Conservation (phyloP, 352 stramenopile genomes). For the Pythium sukuiense region DNA sequence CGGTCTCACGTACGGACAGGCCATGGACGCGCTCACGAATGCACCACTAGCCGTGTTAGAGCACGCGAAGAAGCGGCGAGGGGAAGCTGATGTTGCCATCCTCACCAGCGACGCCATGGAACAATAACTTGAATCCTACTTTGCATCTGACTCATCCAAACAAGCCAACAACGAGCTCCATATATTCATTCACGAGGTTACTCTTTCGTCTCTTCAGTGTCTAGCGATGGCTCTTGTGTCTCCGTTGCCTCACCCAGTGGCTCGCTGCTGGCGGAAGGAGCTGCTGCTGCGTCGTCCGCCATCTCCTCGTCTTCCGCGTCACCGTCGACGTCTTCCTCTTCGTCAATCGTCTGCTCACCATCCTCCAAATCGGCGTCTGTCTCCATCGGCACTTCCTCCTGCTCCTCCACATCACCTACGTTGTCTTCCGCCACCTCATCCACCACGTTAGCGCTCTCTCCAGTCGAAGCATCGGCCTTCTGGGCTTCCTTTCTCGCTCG, state of each 20-base stretch:
- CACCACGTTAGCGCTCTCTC: not conserved
- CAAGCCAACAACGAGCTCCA: not conserved
- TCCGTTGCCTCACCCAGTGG: conserved; percentile 19
- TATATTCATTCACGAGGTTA: conserved; percentile 4
- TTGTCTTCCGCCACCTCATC: not conserved
- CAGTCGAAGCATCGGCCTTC: conserved; percentile 7
- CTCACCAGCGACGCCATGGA: conserved; percentile 48
- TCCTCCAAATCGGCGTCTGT: conserved; percentile 26
- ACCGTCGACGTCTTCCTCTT: conserved; percentile 35
- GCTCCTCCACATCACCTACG: not conserved
- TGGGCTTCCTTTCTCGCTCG: conserved; percentile 28
- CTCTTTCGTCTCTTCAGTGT: conserved; percentile 26
- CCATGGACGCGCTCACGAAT: conserved; percentile 63
- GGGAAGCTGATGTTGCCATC: conserved; percentile 47
- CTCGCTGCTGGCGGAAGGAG: conserved; percentile 8
- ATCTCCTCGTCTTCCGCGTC: conserved; percentile 20
- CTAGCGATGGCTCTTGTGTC: not conserved
- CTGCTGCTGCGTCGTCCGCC: conserved; percentile 18
- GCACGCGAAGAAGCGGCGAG: conserved; percentile 57
- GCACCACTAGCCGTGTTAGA: conserved; percentile 56
- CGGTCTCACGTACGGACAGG: conserved; percentile 70
- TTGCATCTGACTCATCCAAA: no score
- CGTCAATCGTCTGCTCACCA: conserved; percentile 32
- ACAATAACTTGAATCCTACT: not conserved
- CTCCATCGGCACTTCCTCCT: conserved; percentile 21